phyloP scores from a whole-genome alignment of 2,329 filamentous ascomycete genomes.

The Cordyceps tenuipes region DNA sequence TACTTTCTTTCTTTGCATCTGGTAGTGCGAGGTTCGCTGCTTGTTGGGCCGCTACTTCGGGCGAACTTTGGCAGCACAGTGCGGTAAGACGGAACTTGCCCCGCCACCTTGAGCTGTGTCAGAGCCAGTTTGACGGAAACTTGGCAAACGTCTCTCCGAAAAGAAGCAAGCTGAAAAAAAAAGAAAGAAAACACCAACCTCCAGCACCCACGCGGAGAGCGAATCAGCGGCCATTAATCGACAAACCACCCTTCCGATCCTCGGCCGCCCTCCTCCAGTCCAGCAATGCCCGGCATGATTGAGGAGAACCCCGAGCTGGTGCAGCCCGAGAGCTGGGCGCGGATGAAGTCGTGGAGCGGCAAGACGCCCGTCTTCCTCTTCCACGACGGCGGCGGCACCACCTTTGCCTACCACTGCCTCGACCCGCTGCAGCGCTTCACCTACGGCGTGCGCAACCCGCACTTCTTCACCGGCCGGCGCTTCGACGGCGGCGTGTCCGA shows the following conservation, averaged over 20 bases:
- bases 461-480: slow-evolving; percentile 35
- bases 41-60: no score
- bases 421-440: slow-evolving; percentile 38
- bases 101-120: not conserved
- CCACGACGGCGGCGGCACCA: slow-evolving; percentile 54
- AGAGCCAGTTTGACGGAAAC: not conserved
- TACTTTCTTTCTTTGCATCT: no score
- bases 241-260: not conserved
- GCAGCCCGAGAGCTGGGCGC: slow-evolving; percentile 26
- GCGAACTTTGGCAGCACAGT: no score
- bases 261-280: not conserved
- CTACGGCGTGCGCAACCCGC: slow-evolving; percentile 48
- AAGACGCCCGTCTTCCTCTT: slow-evolving; percentile 45
- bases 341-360: slow-evolving; percentile 15
- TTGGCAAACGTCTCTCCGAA: not conserved
- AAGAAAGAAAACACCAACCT: not conserved
- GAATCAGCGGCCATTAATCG: not conserved
- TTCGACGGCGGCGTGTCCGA: slow-evolving; percentile 46
- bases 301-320: slow-evolving; percentile 25
- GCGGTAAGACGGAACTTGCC: not conserved
- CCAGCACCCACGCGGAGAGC: not conserved
- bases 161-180: not conserved
- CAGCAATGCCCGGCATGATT: slow-evolving; percentile 15
- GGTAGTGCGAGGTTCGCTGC: no score
- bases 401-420: slow-evolving; percentile 49